Percentiles rank a stretch among this genome's conserved stretches.
Evolutionary conservation across 2,329 filamentous ascomycete genomes (phyloP).

Genomic region (Claviceps digitariae): DNA sequence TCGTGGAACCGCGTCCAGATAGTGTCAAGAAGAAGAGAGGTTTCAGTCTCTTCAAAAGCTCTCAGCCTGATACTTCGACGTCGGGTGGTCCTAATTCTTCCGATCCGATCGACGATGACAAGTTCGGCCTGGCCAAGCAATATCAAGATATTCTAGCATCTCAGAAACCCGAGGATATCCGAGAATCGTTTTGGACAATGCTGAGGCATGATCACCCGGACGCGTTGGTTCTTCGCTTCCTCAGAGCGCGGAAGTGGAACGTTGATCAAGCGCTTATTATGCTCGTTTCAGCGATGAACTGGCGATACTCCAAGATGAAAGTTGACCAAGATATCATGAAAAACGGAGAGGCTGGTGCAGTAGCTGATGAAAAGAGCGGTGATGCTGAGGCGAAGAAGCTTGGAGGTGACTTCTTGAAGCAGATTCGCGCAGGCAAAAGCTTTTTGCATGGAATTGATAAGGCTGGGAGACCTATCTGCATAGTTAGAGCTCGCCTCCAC

Average conservation of each 20-base stretch:
- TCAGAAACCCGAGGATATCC: constrained; percentile 63
- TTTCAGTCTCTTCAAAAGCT: constrained; percentile 51
- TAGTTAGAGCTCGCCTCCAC: constrained; percentile 73
- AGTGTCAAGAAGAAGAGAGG: constrained; percentile 61
- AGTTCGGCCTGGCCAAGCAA: constrained; percentile 80
- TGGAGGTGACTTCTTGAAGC: constrained; percentile 64
- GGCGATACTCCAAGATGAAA: constrained; percentile 70
- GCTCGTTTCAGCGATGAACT: constrained; percentile 88
- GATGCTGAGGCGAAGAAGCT: constrained; percentile 51
- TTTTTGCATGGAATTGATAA: constrained; percentile 83
- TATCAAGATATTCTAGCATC: constrained; percentile 71
- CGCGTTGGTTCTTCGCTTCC: constrained; percentile 65
- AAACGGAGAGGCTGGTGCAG: constrained; percentile 56
- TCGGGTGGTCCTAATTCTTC: constrained; percentile 21
- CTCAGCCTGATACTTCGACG: constrained; percentile 18
- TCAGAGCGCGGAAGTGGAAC: constrained; percentile 91
- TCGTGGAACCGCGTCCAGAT: constrained; percentile 20
- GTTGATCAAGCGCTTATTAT: constrained; percentile 86
- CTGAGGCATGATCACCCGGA: constrained; percentile 93
- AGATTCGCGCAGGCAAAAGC: constrained; percentile 83
- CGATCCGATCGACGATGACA: constrained; percentile 59
- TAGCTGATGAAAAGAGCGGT: constrained; percentile 41
- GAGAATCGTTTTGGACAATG: constrained; percentile 80
- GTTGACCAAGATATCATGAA: constrained; percentile 81
- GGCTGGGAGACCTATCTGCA: constrained; percentile 70